Conservation (phyloP, 192 early-diverging fungal species). For the Coemansia asiatica region DNA sequence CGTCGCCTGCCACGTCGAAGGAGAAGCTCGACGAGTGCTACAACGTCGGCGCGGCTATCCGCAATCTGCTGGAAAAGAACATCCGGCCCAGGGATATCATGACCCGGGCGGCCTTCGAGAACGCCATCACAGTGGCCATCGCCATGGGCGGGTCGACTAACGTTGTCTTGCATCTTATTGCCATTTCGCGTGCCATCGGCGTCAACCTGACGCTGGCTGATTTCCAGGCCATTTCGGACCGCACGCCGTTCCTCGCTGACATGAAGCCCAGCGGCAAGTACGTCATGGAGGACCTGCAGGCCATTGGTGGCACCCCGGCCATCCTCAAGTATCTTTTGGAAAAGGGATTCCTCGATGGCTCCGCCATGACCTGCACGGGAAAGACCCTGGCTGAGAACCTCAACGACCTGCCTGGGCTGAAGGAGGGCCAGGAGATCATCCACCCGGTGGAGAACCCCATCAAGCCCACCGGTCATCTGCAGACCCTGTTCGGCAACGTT, state of each 20-base stretch:
- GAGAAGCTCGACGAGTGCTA: slow-evolving; percentile 89
- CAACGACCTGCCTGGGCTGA: slow-evolving; percentile 68
- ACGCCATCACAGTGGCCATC: slow-evolving; percentile 93
- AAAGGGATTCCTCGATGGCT: slow-evolving; percentile 83
- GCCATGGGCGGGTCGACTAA: slow-evolving; percentile 97
- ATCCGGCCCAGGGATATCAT: slow-evolving; percentile 96
- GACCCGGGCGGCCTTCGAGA: slow-evolving; percentile 92
- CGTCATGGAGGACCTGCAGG: slow-evolving; percentile 96
- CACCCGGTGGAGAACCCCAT: slow-evolving; percentile 79
- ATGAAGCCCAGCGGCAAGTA: slow-evolving; percentile 97
- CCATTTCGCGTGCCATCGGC: slow-evolving; percentile 80
- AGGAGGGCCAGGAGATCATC: slow-evolving; percentile 82
- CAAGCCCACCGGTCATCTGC: slow-evolving; percentile 92
- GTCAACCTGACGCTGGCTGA: slow-evolving; percentile 88
- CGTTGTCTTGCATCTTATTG: slow-evolving; percentile 93
- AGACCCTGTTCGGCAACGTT: slow-evolving; percentile 91
- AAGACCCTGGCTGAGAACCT: slow-evolving; percentile 97
- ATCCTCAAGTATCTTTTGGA: slow-evolving; percentile 91
- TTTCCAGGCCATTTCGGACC: slow-evolving; percentile 89
- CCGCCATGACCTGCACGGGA: slow-evolving; percentile 93
- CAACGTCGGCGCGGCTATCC: slow-evolving; percentile 81
- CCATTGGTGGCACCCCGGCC: slow-evolving; percentile 90
- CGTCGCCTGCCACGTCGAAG: slow-evolving; percentile 87
- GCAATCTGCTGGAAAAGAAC: slow-evolving; percentile 84
- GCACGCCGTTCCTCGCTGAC: slow-evolving; percentile 94